Percentiles rank a stretch among this genome's conserved stretches.
Conservation (phyloP, 23 red algal genomes). For the Gracilaria gracilis region DNA sequence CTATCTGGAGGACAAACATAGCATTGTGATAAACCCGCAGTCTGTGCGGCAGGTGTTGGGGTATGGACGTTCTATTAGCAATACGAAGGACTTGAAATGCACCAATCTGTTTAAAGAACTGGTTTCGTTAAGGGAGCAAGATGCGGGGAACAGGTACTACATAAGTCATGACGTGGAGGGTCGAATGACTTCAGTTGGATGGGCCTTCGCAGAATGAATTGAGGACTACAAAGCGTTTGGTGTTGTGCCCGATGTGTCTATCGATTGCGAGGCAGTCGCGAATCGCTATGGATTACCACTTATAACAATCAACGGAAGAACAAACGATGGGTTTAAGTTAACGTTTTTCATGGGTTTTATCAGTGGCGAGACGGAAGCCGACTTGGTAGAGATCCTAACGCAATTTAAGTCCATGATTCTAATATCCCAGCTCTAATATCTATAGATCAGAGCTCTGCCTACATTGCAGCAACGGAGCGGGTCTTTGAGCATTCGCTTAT, state of each 20-base stretch:
- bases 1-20: too few species aligned
- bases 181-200: background rate
- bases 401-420: too few species aligned
- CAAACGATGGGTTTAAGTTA: conserved; percentile 3
- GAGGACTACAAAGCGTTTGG: too few species aligned
- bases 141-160: too few species aligned
- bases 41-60: background rate
- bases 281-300: too few species aligned
- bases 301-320: too few species aligned
- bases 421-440: background rate
- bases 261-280: too few species aligned
- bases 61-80: background rate
- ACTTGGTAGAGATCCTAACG: too few species aligned
- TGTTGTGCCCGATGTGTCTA: too few species aligned
- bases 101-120: background rate
- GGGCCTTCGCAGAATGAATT: too few species aligned
- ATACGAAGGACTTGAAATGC: background rate
- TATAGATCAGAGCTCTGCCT: conserved; percentile 10
- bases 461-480: too few species aligned
- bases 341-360: conserved; percentile 30
- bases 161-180: conserved; percentile 11
- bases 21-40: background rate
- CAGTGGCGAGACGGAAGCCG: background rate
- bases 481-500: background rate
- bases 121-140: background rate